Conservation (phyloP, 2,329 filamentous ascomycete species). For the Botryotinia narcissicola region DNA sequence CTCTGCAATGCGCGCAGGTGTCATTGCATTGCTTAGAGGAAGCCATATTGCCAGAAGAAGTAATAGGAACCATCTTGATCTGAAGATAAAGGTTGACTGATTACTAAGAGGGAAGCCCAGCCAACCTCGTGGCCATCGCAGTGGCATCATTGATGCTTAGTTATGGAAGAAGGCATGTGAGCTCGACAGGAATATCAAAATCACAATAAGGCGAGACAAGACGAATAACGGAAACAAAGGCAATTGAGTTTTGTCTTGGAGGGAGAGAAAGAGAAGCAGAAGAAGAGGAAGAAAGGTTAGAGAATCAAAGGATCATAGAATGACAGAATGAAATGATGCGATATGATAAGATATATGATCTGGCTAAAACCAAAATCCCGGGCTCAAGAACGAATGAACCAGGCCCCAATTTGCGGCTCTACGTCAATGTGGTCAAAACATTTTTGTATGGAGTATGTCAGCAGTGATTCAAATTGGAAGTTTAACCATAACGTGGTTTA, state of each 20-base stretch:
- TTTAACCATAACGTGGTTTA: not conserved
- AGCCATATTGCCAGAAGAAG: slow-evolving; percentile 32
- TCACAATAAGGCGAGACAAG: not conserved
- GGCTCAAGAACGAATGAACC: not conserved
- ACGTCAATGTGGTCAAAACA: not conserved
- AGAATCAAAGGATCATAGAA: not conserved
- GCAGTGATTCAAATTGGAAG: not conserved
- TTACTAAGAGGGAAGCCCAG: slow-evolving; percentile 24
- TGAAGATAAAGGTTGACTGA: slow-evolving; percentile 24
- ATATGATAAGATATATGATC: not conserved
- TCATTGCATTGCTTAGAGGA: slow-evolving; percentile 45
- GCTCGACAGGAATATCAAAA: slow-evolving; percentile 24
- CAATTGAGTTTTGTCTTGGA: not conserved
- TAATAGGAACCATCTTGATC: slow-evolving; percentile 32
- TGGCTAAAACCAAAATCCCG: not conserved
- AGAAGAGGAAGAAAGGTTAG: not conserved
- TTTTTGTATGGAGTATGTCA: not conserved
- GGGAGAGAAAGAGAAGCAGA: not conserved
- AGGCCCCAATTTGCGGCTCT: not conserved
- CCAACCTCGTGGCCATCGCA: slow-evolving; percentile 34
- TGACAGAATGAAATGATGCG: not conserved
- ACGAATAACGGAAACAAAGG: not conserved
- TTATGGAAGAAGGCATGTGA: slow-evolving; percentile 38
- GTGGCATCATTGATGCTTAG: slow-evolving; percentile 39
- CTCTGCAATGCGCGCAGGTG: slow-evolving; percentile 52